Base-by-base conservation (phyloP, 805 yeast genomes). In the Nakazawaea ishiwadae region DNA sequence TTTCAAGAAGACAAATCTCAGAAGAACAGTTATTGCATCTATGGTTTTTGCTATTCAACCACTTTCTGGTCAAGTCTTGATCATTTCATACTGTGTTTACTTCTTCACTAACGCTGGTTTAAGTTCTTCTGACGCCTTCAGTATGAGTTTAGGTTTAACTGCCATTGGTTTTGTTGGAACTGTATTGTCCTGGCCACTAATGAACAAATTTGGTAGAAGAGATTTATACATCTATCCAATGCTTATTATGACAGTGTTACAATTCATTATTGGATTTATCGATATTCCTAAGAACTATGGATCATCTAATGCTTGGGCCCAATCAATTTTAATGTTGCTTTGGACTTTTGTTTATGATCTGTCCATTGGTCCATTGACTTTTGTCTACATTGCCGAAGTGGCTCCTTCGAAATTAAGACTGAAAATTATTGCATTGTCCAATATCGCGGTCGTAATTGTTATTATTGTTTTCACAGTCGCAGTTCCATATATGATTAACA, bases 21-120 rank as follows among this genome's bases (percentile, higher is more conserved):
- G 81, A 52, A 63, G 83, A 58, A 77, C 84, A 1, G 69, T 72
- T 53, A 57, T 75, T 31, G 66, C 76, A 5, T 54, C 69, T 18
- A 30, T 65, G 31, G 62, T 65, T 4, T 75, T 75, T 74, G 48
- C 70, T 34, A 58, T 63, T 33, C 81, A 75, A 55, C 62, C 62
- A 40, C 56, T 63, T 46, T 64, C 73, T 45, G 73, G 79, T 46
- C 58, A 68, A 5, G 52, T 72, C 5, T 60, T 71, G 48, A n/a
- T n/a, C n/a, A 65, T 69, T 68, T 69, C 71, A 14, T 69, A 66
- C 50, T 63, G 78, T 24, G 69, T 80, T 19, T 72, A 73, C 49
- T 75, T 75, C 55, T 73, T 67, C 50, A 55, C 52, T 36, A 73
- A 72, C 50, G 78, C 79, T 19, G 77, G 77, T 35, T 58, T 71